A percentile compares a stretch with the other conserved stretches of the same genome.
phyloP scores from a whole-genome alignment of 176 grass and related monocot species.

The Paspalum vaginatum region DNA sequence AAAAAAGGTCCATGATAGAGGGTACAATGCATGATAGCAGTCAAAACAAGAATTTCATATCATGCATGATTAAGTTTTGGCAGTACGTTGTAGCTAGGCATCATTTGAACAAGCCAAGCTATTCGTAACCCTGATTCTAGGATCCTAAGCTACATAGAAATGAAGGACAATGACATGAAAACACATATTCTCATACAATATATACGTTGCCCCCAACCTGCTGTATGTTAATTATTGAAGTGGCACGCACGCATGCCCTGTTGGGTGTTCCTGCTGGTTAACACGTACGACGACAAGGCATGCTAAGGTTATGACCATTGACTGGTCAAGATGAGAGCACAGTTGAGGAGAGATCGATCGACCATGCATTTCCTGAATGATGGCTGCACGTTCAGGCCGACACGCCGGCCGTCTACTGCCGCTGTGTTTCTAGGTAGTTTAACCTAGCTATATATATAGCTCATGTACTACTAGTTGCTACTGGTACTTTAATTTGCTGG shows the following conservation, averaged over 20 bases:
- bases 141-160: not conserved
- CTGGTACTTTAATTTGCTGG: not conserved
- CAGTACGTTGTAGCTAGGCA: not conserved
- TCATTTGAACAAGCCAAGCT: conserved; percentile 6
- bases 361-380: not conserved
- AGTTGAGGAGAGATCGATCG: not conserved
- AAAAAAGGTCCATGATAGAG: not conserved
- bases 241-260: not conserved
- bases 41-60: conserved; percentile 18
- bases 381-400: not conserved
- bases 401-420: not conserved
- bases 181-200: not conserved
- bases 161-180: not conserved
- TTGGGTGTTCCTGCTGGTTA: not conserved
- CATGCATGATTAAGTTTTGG: not conserved
- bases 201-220: not conserved
- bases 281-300: not conserved
- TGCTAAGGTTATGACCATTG: not conserved
- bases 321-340: not conserved
- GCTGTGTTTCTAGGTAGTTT: not conserved
- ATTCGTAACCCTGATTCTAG: conserved; percentile 3
- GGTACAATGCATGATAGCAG: conserved; percentile 11
- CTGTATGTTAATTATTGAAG: not conserved
- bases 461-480: not conserved
- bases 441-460: no score